Base-by-base conservation (phyloP, 768 basidiomycete genomes). In the Baorangia bicolor region DNA sequence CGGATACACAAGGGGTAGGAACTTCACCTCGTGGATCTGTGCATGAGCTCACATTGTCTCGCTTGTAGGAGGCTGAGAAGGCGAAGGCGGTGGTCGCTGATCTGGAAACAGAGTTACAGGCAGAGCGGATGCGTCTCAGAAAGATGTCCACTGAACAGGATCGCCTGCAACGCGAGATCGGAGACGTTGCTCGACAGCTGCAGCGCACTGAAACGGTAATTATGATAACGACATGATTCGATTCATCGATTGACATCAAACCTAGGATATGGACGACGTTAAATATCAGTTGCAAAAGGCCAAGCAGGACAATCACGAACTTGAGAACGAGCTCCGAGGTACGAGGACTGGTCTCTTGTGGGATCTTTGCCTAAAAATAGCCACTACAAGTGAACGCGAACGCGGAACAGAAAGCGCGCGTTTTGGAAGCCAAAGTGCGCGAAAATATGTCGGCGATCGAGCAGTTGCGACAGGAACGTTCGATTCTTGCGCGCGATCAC, bases 231-330 rank as follows among this genome's bases (percentile, higher is more conserved):
- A 28, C 28, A 20, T 20, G 39, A 14, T 35, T 50, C n/a, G 25
- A 44, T 38, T 13, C 40, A 21, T 44, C 23, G 13, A 31, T 23
- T 57, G 42, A 64, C 57, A 40, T 20, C n/a, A 7, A 48, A 28
- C 23, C 23, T 61, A 92, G 90, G 90, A 91, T 64, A 90, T 93
- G 82, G 83, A 87, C 25, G 88, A 87, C 48, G 81, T 93, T 40
- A 86, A 83, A 59, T 70, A 78, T 13, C 85, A 93, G 33, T 69
- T 92, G 8, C 82, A 86, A 41, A 78, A 77, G 52, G 75, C 83
- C 69, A 93, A 90, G 71, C 81, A 84, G 55, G 86, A 90, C 63
- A 92, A 87, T 59, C 78, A 83, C 25, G 82, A 83, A 20, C 75
- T 94, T 27, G 90, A 92, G 68, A 77, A 74, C 45, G 90, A 93